A percentile compares a stretch with the other conserved stretches of the same genome.
Conservation (phyloP, 805 yeast genomes). For the Cyberlindnera meyerae region DNA sequence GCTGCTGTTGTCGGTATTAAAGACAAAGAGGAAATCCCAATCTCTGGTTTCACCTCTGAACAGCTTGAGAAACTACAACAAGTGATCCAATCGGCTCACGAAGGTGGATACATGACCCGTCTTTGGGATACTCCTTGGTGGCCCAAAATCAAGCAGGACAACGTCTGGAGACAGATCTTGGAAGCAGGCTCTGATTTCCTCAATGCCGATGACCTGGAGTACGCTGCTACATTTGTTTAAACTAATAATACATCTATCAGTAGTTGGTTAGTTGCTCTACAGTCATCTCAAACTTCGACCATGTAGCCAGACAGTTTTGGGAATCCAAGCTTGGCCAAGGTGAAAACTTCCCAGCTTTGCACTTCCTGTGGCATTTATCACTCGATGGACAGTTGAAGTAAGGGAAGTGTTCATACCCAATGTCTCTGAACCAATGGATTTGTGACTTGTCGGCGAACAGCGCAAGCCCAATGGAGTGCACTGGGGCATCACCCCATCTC, state of each 20-base stretch:
- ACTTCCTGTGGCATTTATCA: slow-evolving; percentile 42
- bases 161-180: slow-evolving; percentile 46
- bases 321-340: slow-evolving; percentile 45
- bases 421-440: slow-evolving; percentile 85
- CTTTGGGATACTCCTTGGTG: slow-evolving; percentile 73
- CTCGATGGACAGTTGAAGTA: slow-evolving; percentile 71
- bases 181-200: slow-evolving; percentile 52
- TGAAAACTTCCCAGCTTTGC: slow-evolving; percentile 53
- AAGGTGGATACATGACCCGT: slow-evolving; percentile 48
- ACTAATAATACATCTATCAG: slow-evolving; percentile 1
- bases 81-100: slow-evolving; percentile 40
- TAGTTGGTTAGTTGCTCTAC: slow-evolving; percentile 26
- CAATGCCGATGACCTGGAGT: slow-evolving; percentile 60
- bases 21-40: slow-evolving; percentile 8
- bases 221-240: slow-evolving; percentile 21
- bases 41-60: slow-evolving; percentile 30
- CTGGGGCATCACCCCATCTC: slow-evolving; percentile 94
- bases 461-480: slow-evolving; percentile 70
- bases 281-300: slow-evolving; percentile 49
- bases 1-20: slow-evolving; percentile 21
- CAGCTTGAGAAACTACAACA: slow-evolving; percentile 33
- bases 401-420: slow-evolving; percentile 74
- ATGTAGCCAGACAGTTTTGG: slow-evolving; percentile 72
- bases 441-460: slow-evolving; percentile 63
- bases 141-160: slow-evolving; percentile 48